A percentile compares a stretch with the other conserved stretches of the same genome.
These are phyloP conservation scores for Neopestalotiopsis sp. DNA, from an alignment of 2,329 filamentous ascomycete genomes.

Conservation along the genomic window DNA sequence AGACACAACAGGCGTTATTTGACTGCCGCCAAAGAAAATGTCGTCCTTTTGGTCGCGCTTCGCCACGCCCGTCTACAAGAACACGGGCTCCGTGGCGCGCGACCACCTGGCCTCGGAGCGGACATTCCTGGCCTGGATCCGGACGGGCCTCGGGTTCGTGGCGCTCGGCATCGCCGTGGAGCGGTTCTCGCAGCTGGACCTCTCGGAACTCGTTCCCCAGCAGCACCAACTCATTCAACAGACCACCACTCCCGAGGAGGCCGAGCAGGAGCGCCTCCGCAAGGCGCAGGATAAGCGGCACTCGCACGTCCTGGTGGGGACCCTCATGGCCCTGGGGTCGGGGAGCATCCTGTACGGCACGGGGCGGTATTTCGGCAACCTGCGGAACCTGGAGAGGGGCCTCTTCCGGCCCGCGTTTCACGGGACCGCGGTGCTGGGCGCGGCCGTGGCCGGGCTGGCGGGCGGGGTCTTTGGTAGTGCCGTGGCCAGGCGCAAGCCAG, in stretches of 20 bases:
- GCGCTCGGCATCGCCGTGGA: slow-evolving; percentile 56
- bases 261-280: slow-evolving; percentile 19
- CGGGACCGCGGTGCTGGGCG: slow-evolving; percentile 35
- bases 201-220: slow-evolving; percentile 31
- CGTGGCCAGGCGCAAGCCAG: slow-evolving; percentile 27
- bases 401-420: slow-evolving; percentile 44
- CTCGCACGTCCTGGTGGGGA: slow-evolving; percentile 43
- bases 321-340: slow-evolving; percentile 49
- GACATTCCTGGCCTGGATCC: slow-evolving; percentile 58
- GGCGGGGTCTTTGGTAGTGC: slow-evolving; percentile 36
- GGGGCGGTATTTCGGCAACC: slow-evolving; percentile 50
- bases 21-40: neutral
- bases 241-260: slow-evolving; percentile 11
- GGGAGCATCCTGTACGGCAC: slow-evolving; percentile 54
- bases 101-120: slow-evolving; percentile 61
- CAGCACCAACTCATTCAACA: slow-evolving; percentile 15
- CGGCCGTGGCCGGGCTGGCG: slow-evolving; percentile 36
- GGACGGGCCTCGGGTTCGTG: slow-evolving; percentile 57
- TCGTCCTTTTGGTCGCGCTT: slow-evolving; percentile 17
- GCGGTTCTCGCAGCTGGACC: slow-evolving; percentile 52
- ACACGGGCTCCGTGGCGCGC: slow-evolving; percentile 54
- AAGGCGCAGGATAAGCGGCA: slow-evolving; percentile 34
- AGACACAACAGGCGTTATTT: neutral
- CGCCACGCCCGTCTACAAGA: slow-evolving; percentile 40
- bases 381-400: slow-evolving; percentile 48